Base-by-base conservation (phyloP, 306 rosid species). In the Carpinus fangiana region DNA sequence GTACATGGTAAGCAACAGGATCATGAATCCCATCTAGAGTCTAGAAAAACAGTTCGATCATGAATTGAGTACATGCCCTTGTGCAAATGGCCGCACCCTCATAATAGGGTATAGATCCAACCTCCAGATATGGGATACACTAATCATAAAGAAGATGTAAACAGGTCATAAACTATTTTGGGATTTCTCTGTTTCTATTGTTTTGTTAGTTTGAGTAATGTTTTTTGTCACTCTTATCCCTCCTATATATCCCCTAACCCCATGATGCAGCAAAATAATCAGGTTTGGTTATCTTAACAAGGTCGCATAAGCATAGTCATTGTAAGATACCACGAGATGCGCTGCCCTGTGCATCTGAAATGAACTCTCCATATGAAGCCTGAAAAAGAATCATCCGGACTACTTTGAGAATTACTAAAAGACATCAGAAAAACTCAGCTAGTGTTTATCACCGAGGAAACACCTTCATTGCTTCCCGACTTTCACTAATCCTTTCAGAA, bases 381-480 rank as follows among this genome's bases (percentile, higher is more conserved):
- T 92, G 88, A 47, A 61, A 85, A 60, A 54, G 43, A 87, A 73
- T 16, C 73, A 18, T 47, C 31, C 48, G 45, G 54, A 59, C 69
- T 12, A 46, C 45, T 74, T 72, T 62, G 48, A 12, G 73, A 8
- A 57, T 7, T 60, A 82, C 53, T 73, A 66, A 78, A 59, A 47
- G 38, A 28, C 21, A 23, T 6, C 7, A 52, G 72, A 31, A 50
- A 18, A 8, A 70, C 41, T 23, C 9, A 54, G 28, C 26, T 41
- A 75, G 62, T 51, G 55, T 72, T 48, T 69, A n/a, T 31, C 50
- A 80, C 17, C 34, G 17, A 55, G 50, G 62, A 50, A 61, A 71
- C 54, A 91, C 98, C 98, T 85, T 88, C 93, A 92, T 87, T 55
- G 91, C 89, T 56, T 92, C 96, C 81, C 85, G 84, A 81, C 91